Evolutionary conservation across 345 rosid species (phyloP), one percentile per base, ranked within the genome.

Genomic region (Hirschfeldia incana): DNA sequence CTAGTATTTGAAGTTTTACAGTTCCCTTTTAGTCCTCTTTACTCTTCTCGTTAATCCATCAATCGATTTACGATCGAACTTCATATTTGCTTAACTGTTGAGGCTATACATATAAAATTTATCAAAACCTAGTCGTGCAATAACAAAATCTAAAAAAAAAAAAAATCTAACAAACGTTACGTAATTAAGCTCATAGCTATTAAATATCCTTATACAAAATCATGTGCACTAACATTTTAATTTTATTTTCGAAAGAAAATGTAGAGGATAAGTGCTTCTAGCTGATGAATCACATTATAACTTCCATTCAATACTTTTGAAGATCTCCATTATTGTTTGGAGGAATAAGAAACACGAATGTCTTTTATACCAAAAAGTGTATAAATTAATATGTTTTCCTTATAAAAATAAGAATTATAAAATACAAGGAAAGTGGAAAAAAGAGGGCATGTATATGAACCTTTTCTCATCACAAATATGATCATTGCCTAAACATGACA

Each of bases 401-500:
- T 28, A 30, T 12, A 17, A 12, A 58, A 60, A 9, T 15, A 49
- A 26, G 27, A 49, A 63, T 34, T 15, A 69, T 63, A 74, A 55
- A 69, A 64, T 63, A 67, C 70, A 69, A 63, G 39, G 79, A 74
- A 69, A 74, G 76, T 63, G 75, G 71, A 32, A 8, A 78, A 68
- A 79, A 74, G 79, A 69, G 76, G 63, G 71, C 75, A 69, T 67
- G 59, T 73, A 73, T 67, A 21, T 34, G 58, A 80, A 64, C 67
- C 62, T 80, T 49, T 74, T 69, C 53, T 53, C 53, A 80, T 74
- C 29, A 74, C 62, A 74, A 74, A 68, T 29, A 69, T 80, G 76
- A 80, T 74, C 49, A 80, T 74, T 80, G 61, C 75, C 62, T 62
- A 36, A 64, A 62, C 74, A 78, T 73, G 82, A 78, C 61, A 67